Evolutionary conservation across 2,329 filamentous ascomycete genomes (phyloP), one percentile per base, ranked within the genome.

Genomic region (Penicillium sp.): DNA sequence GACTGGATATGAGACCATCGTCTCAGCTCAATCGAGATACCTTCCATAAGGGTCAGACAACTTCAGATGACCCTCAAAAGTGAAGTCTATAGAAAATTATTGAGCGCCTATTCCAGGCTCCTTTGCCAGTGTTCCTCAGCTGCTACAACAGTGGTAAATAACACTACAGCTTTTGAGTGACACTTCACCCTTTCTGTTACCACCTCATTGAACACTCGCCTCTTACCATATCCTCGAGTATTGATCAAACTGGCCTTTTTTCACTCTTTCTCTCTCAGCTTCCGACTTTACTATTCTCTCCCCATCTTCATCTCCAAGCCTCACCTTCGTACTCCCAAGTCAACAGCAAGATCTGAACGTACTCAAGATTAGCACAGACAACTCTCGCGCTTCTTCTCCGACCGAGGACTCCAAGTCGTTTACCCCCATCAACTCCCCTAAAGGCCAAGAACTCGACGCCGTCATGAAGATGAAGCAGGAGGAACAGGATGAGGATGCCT

Each of bases 381-480:
- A 41, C 35, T 23, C 9, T 17, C 7, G 31, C 31, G 7, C 38
- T 29, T 4, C 5, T 45, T 5, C 29, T 41, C 41, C 44, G 17
- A 8, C 5, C 35, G 35, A 41, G 35, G 35, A 41, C 35, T 41
- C 50, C n/a, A n/a, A 30, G 8, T 6, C 21, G 5, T 62, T 62
- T 49, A 62, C 55, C 7, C 55, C 60, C 31, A 54, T 62, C 30
- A 62, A 62, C 48, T 45, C 50, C n/a, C 58, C 46, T 46, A 26
- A 46, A 13, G 46, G 53, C 45, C 8, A 41, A 11, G n/a, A 19
- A n/a, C 44, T 51, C 11, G 56, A 46, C n/a, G 38, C 13, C 17
- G 23, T 35, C 7, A 46, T 56, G 26, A 56, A 61, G 44, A 7
- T 15, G 8, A 23, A 49, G 21, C 44, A 31, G 44, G 44, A 31